phyloP scores from a whole-genome alignment of 2,329 filamentous ascomycete species.

The Sporothrix brasiliensis region DNA sequence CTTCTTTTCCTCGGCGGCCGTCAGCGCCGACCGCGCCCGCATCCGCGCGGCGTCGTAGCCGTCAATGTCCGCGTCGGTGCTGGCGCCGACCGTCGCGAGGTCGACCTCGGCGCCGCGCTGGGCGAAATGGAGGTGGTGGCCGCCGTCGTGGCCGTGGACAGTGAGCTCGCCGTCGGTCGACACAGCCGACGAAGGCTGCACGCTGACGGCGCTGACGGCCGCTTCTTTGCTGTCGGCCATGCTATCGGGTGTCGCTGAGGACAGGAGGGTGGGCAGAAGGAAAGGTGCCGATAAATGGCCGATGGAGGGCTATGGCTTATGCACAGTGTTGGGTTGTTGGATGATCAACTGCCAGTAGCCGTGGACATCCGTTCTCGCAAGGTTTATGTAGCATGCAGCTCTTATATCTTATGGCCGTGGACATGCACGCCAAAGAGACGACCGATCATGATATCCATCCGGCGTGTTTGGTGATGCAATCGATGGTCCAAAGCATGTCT shows the following conservation, averaged over 20 bases:
- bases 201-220: neutral
- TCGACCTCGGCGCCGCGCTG: conserved; percentile 38
- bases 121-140: conserved; percentile 35
- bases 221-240: conserved; percentile 29
- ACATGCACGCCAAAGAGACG: neutral
- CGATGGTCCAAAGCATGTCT: conserved; percentile 33
- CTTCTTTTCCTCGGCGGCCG: conserved; percentile 48
- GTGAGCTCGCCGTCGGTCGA: conserved; percentile 4
- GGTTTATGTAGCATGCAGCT: neutral
- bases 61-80: conserved; percentile 23
- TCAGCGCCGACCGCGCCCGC: conserved; percentile 44
- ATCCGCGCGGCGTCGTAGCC: conserved; percentile 43
- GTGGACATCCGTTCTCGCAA: no score
- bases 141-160: conserved; percentile 15
- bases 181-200: neutral
- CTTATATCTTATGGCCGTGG: neutral
- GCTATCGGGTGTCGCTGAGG: neutral
- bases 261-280: neutral
- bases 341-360: no score
- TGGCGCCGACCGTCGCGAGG: neutral
- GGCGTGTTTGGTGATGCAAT: conserved; percentile 21
- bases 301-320: no score
- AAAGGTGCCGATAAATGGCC: neutral
- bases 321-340: no score
- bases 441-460: neutral